Evolutionary conservation across 140 eudicot species (phyloP).

Genomic region (Flaveria floridana): DNA sequence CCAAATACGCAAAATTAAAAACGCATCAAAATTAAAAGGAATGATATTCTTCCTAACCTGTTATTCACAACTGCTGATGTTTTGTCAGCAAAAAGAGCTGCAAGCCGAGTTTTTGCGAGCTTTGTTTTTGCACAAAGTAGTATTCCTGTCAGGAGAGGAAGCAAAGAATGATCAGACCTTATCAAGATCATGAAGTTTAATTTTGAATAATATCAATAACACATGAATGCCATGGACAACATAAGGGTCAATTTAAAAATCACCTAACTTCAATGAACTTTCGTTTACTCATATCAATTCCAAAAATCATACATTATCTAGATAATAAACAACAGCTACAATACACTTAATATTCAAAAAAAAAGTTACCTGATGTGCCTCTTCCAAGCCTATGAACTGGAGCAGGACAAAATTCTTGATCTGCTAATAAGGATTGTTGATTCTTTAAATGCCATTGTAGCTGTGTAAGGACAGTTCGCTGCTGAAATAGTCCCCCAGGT

Average conservation of each 20-base stretch:
- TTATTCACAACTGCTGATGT: slow-evolving; percentile 54
- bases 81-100: slow-evolving; percentile 90
- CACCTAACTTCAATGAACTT: slow-evolving; percentile 1
- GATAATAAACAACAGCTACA: slow-evolving; percentile 9
- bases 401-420: slow-evolving; percentile 53
- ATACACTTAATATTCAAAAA: not conserved
- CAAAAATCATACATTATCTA: not conserved
- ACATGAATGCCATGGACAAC: not conserved
- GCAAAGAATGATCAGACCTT: not conserved
- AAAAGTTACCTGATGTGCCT: slow-evolving; percentile 82
- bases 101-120: slow-evolving; percentile 70
- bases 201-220: not conserved
- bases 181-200: not conserved
- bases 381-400: slow-evolving; percentile 98
- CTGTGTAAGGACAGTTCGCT: slow-evolving; percentile 80
- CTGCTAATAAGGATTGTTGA: not conserved
- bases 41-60: slow-evolving; percentile 46
- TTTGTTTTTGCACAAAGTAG: slow-evolving; percentile 95
- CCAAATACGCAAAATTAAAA: slow-evolving; percentile 1
- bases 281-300: not conserved
- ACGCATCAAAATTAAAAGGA: not conserved
- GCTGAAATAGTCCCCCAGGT: slow-evolving; percentile 92
- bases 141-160: slow-evolving; percentile 50
- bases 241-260: not conserved
- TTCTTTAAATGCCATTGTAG: slow-evolving; percentile 67